phyloP scores from a whole-genome alignment of 169 alveolate species.

The Cyclospora cayetanensis region DNA sequence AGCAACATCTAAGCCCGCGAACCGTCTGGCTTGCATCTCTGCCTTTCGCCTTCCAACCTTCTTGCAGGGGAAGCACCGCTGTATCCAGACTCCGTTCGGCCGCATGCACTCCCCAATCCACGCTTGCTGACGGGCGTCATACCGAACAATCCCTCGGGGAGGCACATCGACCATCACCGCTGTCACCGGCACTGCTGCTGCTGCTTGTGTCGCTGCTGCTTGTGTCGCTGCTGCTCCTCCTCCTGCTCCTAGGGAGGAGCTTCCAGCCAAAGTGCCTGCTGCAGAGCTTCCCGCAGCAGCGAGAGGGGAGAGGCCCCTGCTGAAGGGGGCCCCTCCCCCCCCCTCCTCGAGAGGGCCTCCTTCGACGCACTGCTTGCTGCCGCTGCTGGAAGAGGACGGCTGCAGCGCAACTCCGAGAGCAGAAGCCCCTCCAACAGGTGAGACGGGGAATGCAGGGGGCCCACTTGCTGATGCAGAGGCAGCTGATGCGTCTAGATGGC shows the following conservation, averaged over 20 bases:
- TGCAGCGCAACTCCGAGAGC: too few relatives aligned
- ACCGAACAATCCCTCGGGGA: neutral
- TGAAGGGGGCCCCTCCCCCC: too few relatives aligned
- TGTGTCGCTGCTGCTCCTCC: constrained; percentile 30
- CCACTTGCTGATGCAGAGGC: neutral
- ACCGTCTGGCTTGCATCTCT: neutral
- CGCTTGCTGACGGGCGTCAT: neutral
- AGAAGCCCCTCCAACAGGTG: too few relatives aligned
- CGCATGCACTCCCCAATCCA: constrained; percentile 16
- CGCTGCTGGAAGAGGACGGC: too few relatives aligned
- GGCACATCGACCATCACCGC: too few relatives aligned
- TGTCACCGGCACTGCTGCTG: constrained; percentile 35
- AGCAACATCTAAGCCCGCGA: neutral
- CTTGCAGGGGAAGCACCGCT: neutral
- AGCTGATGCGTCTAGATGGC: neutral
- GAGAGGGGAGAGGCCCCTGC: too few relatives aligned
- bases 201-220: constrained; percentile 47
- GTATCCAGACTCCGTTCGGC: neutral
- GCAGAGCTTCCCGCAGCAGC: too few relatives aligned
- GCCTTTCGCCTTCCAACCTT: neutral
- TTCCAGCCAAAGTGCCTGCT: too few relatives aligned
- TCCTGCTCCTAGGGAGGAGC: too few relatives aligned
- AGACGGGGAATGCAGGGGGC: neutral
- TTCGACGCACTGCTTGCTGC: too few relatives aligned
- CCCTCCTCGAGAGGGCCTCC: too few relatives aligned